Percentiles rank a stretch among this genome's conserved stretches.
Evolutionary conservation across 1,284 basidiomycete species (phyloP).

Genomic region (Ustilago hordei): DNA sequence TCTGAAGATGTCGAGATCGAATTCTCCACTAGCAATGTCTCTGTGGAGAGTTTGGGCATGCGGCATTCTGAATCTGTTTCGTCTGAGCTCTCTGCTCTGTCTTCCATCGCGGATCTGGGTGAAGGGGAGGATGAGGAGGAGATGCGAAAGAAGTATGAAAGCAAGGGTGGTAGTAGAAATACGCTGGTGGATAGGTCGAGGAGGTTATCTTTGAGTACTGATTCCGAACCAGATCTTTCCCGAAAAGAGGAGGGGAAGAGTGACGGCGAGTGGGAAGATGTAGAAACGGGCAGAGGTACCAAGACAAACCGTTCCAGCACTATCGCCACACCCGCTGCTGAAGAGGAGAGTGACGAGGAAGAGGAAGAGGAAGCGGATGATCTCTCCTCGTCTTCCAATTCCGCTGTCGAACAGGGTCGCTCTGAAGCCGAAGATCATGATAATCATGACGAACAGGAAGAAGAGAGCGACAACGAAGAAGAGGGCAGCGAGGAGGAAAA

Average conservation of each 20-base stretch:
- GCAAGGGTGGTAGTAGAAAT: neutral
- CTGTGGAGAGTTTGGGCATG: neutral
- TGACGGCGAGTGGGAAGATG: neutral
- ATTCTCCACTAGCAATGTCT: neutral
- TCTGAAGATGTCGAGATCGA: neutral
- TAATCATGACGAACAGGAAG: slow-evolving; percentile 3
- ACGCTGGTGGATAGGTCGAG: neutral
- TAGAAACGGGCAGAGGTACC: neutral
- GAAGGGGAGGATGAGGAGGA: neutral
- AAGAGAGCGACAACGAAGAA: slow-evolving; percentile 8
- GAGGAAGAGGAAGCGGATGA: neutral
- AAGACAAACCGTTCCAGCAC: neutral
- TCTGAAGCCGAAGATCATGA: neutral
- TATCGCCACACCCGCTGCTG: neutral
- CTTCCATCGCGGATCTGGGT: neutral
- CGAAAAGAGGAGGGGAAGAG: neutral
- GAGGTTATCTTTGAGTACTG: neutral
- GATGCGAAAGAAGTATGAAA: neutral
- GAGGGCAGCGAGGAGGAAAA: slow-evolving; percentile 14
- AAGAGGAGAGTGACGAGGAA: neutral
- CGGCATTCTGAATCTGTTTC: neutral
- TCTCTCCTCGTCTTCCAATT: neutral
- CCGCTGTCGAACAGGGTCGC: neutral
- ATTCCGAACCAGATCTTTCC: neutral
- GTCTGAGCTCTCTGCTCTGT: neutral